Evolutionary conservation across 1,139 yeast genomes (phyloP).

Genomic region (Suhomyces kunorum): DNA sequence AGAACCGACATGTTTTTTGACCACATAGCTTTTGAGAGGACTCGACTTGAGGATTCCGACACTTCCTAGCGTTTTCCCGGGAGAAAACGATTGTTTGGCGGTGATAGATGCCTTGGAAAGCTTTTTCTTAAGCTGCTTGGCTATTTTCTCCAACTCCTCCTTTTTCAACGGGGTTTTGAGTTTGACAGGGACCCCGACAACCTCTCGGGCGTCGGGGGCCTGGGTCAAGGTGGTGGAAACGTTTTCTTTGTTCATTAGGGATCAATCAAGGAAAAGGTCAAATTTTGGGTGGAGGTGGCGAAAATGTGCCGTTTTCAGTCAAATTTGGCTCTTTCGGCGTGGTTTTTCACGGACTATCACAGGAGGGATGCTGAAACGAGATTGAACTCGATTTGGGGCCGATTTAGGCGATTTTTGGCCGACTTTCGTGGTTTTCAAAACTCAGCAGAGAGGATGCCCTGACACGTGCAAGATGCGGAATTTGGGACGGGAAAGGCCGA

Average conservation of each 20-base stretch:
- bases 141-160: slow-evolving; percentile 50
- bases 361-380: too few species aligned
- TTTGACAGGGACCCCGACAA: slow-evolving; percentile 17
- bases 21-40: slow-evolving; percentile 35
- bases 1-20: slow-evolving; percentile 24
- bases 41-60: slow-evolving; percentile 21
- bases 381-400: background rate
- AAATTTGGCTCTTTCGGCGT: background rate
- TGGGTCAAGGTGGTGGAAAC: slow-evolving; percentile 12
- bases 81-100: slow-evolving; percentile 39
- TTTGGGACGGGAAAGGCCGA: background rate
- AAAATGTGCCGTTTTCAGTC: background rate
- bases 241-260: slow-evolving; percentile 9
- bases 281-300: background rate
- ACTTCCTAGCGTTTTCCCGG: slow-evolving; percentile 7
- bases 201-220: slow-evolving; percentile 9
- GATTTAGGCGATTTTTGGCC: background rate
- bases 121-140: slow-evolving; percentile 47
- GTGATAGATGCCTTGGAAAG: slow-evolving; percentile 48
- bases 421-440: too few species aligned
- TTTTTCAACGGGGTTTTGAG: slow-evolving; percentile 45
- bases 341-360: background rate
- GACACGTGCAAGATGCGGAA: too few species aligned
- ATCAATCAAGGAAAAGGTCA: background rate
- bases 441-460: too few species aligned